These are phyloP conservation scores for Aureobasidium sp. DNA, from an alignment of 2,329 filamentous ascomycete species.

Conservation along the genomic window DNA sequence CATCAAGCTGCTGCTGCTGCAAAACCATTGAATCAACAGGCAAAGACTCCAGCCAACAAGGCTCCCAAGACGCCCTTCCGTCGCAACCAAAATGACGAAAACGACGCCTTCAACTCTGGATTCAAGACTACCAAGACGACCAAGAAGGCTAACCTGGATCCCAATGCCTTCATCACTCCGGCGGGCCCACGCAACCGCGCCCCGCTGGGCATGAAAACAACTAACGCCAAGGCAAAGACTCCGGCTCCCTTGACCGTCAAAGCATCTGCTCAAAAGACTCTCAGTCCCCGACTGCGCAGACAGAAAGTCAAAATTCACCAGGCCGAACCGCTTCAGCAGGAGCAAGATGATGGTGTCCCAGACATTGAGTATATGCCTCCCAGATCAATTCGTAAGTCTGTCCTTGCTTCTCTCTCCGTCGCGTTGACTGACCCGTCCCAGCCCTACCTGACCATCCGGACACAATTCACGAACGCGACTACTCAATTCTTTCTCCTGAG, in stretches of 20 bases:
- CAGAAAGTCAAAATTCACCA: conserved; percentile 57
- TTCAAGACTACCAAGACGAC: conserved; percentile 52
- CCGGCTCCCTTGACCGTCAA: conserved; percentile 48
- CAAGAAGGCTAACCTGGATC: conserved; percentile 49
- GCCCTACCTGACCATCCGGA: conserved; percentile 30
- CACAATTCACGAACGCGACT: conserved; percentile 19
- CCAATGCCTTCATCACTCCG: conserved; percentile 69
- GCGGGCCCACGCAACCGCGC: conserved; percentile 69
- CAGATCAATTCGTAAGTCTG: conserved; percentile 46
- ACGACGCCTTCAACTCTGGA: conserved; percentile 57
- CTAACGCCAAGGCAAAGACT: conserved; percentile 79
- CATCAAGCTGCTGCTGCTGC: conserved; percentile 63
- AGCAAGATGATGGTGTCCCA: conserved; percentile 49
- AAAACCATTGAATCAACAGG: conserved; percentile 65
- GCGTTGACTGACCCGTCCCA: background rate
- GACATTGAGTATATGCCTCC: conserved; percentile 91
- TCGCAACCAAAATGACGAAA: conserved; percentile 76
- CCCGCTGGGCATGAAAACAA: conserved; percentile 88
- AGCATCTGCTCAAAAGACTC: conserved; percentile 30
- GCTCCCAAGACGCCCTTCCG: conserved; percentile 78
- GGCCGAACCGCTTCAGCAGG: conserved; percentile 36
- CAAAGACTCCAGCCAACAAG: conserved; percentile 73
- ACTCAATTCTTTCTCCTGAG: conserved; percentile 42
- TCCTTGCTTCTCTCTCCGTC: background rate
- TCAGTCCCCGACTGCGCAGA: conserved; percentile 50